Evolutionary conservation across 1,139 yeast species (phyloP), one percentile per base, ranked within the genome.

Genomic region (Sugiyamaella paludigena): DNA sequence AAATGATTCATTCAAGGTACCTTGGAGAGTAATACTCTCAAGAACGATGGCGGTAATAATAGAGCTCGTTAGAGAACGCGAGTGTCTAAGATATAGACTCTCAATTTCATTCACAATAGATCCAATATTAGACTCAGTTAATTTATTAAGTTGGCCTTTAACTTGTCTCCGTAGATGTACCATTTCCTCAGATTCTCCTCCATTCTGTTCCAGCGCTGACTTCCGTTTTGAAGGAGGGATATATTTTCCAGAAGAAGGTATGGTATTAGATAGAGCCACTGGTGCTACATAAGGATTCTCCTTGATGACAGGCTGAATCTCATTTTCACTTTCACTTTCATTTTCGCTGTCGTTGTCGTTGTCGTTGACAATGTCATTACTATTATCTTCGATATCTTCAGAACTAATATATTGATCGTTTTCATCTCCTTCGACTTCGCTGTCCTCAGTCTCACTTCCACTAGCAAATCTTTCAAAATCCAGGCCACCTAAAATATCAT

Each of bases 221-320:
- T 77, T 67, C 58, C 76, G 76, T 40, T 78, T 75, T 0, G 95
- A 88, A 0, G 97, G 98, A 1, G 98, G 98, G 27, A 89, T 71
- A 64, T 89, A 91, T 55, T 75, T 78, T 12, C 70, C 68, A 0
- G 67, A 57, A 10, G 63, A 60, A 19, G 5, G 5, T 5, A 19
- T 5, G 5, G 24, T 19, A 2, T 51, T 49, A 19, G 24, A 19
- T 5, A 5, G 24, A 24, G 61, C 38, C 38, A 57, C 58, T 2
- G 96, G 95, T 0, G 98, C 96, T 36, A 86, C 81, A 61, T 84
- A 89, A 3, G 98, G 97, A 59, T 89, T 89, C 60, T 87, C 95
- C 54, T 74, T 19, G 24, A 19, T 19, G 5, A 19, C 24, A 19
- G 24, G 24, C 5, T 19, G 24, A 19, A 19, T 5, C 5, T 19